Base-by-base conservation (phyloP, 1,139 yeast species). In the Candida sp. region DNA sequence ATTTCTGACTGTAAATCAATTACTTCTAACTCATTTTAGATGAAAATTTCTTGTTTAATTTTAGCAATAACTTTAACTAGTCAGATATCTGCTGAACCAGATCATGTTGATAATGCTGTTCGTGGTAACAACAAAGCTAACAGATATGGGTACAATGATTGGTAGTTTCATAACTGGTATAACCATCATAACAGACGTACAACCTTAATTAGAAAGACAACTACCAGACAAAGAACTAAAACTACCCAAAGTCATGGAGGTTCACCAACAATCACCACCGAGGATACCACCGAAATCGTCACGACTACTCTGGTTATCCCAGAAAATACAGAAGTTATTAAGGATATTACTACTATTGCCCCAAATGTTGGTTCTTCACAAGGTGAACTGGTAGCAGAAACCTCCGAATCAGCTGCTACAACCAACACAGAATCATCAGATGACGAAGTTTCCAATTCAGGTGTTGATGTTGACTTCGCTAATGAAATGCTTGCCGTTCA, bases 401-500 rank as follows among this genome's bases (percentile, higher is more conserved):
- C n/a, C n/a, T 21, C 49, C n/a, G 25, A 44, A 7, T 30, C 48
- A 7, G 34, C 22, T 15, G 39, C 43, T 5, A 42, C 45, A 21
- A 27, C 48, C 19, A 35, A 49, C 5, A 35, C 41, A 21, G 41
- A 49, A 27, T 21, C n/a, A n/a, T n/a, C n/a, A n/a, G n/a, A n/a
- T n/a, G n/a, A 45, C 21, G 34, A 43, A 35, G 8, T 39, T 11
- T 5, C 21, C 9, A 8, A 5, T 5, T 33, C 33, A 3, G 6
- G 37, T 15, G 22, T 36, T n/a, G 38, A 15, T 21, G 25, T 45
- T 21, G 35, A 42, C 5, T 54, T 55, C 45, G 54, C 55, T 4
- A 38, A 46, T 34, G 56, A 47, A 5, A 56, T 56, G 25, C 49
- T 58, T 23, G 47, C 44, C 50, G 81, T 75, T 45, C 95, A 87